phyloP scores from a whole-genome alignment of 805 yeast genomes.

The Wickerhamiella galacta region DNA sequence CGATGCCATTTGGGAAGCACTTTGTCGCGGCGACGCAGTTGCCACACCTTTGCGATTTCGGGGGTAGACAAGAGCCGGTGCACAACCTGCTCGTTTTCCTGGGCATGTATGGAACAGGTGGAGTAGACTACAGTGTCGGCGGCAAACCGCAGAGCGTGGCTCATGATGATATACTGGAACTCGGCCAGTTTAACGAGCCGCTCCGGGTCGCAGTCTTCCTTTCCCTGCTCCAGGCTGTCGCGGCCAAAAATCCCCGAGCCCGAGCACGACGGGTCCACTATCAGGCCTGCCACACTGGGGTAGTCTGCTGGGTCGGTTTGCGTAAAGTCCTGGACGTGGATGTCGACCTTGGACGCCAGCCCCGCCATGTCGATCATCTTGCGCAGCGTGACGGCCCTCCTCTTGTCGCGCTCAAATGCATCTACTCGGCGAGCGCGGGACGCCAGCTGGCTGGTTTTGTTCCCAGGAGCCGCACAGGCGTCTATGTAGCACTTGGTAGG shows the following conservation, averaged over 20 bases:
- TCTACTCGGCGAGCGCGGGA: constrained; percentile 32
- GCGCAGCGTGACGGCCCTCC: constrained; percentile 49
- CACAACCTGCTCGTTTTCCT: constrained; percentile 89
- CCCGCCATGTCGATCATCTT: constrained; percentile 74
- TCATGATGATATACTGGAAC: constrained; percentile 76
- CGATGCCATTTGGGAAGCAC: constrained; percentile 78
- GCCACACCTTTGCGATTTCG: constrained; percentile 52
- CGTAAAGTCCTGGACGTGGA: constrained; percentile 45
- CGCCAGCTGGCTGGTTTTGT: constrained; percentile 87
- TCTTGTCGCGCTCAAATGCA: constrained; percentile 79
- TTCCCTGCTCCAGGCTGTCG: constrained; percentile 27
- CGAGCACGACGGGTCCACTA: constrained; percentile 94
- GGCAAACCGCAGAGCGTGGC: constrained; percentile 62
- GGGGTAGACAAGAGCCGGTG: constrained; percentile 54
- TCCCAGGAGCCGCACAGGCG: constrained; percentile 97
- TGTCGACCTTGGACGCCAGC: constrained; percentile 29
- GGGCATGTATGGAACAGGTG: constrained; percentile 87
- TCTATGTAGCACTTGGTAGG: constrained; percentile 59
- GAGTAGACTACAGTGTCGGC: constrained; percentile 76
- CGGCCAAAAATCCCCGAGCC: constrained; percentile 97
- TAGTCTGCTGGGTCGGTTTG: constrained; percentile 39
- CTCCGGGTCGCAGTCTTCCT: constrained; percentile 23
- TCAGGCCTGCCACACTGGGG: constrained; percentile 52
- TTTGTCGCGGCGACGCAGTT: constrained; percentile 35
- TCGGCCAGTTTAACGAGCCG: constrained; percentile 60